Base-by-base conservation (phyloP, 768 basidiomycete species). In the Sporobolomyces phaffii region DNA sequence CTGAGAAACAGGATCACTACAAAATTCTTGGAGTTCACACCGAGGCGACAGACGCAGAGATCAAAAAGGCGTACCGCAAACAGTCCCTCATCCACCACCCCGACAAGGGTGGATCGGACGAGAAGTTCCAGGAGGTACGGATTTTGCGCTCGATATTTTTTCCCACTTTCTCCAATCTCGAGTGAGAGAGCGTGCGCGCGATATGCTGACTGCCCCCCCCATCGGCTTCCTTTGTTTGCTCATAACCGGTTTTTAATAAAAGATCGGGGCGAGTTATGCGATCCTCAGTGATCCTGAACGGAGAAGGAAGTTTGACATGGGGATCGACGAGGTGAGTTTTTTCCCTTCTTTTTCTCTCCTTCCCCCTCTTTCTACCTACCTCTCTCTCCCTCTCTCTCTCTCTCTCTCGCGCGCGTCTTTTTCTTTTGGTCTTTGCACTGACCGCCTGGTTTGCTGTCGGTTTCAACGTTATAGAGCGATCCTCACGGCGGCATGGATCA, bases 21-120 rank as follows among this genome's bases (percentile, higher is more conserved):
- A 72, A 73, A 53, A 70, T 70, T 40, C 36, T 73, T 74, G 79
- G 83, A 24, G 77, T 89, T 6, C 28, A 44, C 26, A 18, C 53
- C 14, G 62, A 62, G 5, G 69, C 73, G 33, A 67, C 69, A 14
- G 73, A 73, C 6, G 54, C 58, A 6, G 73, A 75, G 65, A 72
- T 76, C 65, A 92, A 89, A 81, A 96, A 92, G 79, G 94, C 83
- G 36, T 97, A 97, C 77, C 83, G 91, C 65, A 83, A 86, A 89
- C 10, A 59, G 59, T 68, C 40, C 7, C 52, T 72, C 60, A 72
- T 58, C 29, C 68, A 75, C 40, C 67, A 66, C 65, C 77, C 74
- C 24, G 76, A 76, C 66, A 77, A 90, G 86, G 91, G 93, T 31
- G 93, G 93, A 33, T 90, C 91, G 76, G 92, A 94, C 73, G 94